phyloP scores from a whole-genome alignment of 2,329 filamentous ascomycete genomes.

The Furcasterigmium sp. region DNA sequence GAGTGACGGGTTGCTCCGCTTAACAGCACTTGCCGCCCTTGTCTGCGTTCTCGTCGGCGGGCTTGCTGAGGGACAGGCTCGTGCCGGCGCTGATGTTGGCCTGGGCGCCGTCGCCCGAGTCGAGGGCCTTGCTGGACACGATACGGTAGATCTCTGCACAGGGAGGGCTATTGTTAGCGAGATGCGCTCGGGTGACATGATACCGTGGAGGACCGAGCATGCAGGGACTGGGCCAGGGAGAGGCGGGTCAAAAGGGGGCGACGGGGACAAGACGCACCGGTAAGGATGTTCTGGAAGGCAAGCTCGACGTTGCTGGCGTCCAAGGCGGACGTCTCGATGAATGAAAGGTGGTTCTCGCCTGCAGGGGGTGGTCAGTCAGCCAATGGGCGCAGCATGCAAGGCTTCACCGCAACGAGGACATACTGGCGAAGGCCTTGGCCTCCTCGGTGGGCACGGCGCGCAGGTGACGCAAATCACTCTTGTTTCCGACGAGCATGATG shows the following conservation, averaged over 20 bases:
- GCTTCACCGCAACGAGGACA: slow-evolving; percentile 21
- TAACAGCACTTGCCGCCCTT: slow-evolving; percentile 83
- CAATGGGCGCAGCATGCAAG: neutral
- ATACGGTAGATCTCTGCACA: slow-evolving; percentile 94
- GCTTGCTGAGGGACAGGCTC: slow-evolving; percentile 83
- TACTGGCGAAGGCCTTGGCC: slow-evolving; percentile 96
- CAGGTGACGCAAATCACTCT: slow-evolving; percentile 99
- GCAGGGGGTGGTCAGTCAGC: slow-evolving; percentile 6
- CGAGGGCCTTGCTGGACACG: slow-evolving; percentile 94
- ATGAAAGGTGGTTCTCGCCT: slow-evolving; percentile 98
- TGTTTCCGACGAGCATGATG: slow-evolving; percentile 99
- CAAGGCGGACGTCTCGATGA: slow-evolving; percentile 98
- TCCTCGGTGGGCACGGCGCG: slow-evolving; percentile 96
- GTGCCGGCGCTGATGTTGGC: slow-evolving; percentile 74
- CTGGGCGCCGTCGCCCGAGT: slow-evolving; percentile 77
- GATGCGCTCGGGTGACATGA: no score
- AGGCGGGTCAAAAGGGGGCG: slow-evolving; percentile 2
- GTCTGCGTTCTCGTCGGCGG: slow-evolving; percentile 66
- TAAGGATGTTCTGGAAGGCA: slow-evolving; percentile 98
- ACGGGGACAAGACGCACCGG: slow-evolving; percentile 57
- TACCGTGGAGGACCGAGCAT: slow-evolving; percentile 2
- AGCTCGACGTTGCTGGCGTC: slow-evolving; percentile 99
- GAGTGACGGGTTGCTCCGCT: slow-evolving; percentile 16
- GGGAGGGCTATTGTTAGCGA: slow-evolving; percentile 5
- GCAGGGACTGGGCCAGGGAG: neutral